Base-by-base conservation (phyloP, 352 stramenopile genomes). In the Globisporangium rhizosaccharum region DNA sequence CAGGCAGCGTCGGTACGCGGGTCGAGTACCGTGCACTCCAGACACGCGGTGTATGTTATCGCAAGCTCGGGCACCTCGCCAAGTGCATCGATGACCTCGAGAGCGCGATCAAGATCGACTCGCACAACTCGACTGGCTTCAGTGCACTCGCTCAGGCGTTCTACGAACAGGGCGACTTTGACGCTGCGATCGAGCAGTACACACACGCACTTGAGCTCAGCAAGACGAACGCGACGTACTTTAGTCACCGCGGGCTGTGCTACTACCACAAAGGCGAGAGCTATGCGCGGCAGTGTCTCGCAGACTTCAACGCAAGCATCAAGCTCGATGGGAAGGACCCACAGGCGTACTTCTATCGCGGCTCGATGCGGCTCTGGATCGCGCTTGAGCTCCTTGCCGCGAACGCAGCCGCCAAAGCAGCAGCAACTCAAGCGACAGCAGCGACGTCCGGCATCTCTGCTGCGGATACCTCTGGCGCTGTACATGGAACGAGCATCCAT, bases 21-120 rank as follows among this genome's bases (percentile, higher is more conserved):
- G 65, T 84, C 14, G 81, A 91, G 63, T 91, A 85, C 58, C 76
- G 82, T 0, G 83, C 79, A 6, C 63, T 93, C 0, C 79, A 91
- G 53, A 73, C 70, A 9, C 81, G 83, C 46, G 81, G 77, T 10
- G 87, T 80, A 25, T 93, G 83, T 61, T 84, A 77, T 41, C 70
- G 81, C 3, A 70, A 71, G 36, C 67, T 93, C 3, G 78, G 77
- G 14, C 71, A 86, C 30, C 59, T 89, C 7, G 25, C 55, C 3
- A 85, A 81, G 56, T 93, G 83, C 50, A 89, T 91, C 37, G 79
- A 89, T 26, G 81, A 93, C 41, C 68, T 93, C 28, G 70, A 87
- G 60, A 59, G 63, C 17, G 83, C 83, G 3, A 87, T 90, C 53
- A 79, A 88, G 55, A 65, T 93, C 46, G 83, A 93, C 47, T 45